Evolutionary conservation across 1,139 yeast genomes (phyloP).

Genomic region (Pichia sp.): DNA sequence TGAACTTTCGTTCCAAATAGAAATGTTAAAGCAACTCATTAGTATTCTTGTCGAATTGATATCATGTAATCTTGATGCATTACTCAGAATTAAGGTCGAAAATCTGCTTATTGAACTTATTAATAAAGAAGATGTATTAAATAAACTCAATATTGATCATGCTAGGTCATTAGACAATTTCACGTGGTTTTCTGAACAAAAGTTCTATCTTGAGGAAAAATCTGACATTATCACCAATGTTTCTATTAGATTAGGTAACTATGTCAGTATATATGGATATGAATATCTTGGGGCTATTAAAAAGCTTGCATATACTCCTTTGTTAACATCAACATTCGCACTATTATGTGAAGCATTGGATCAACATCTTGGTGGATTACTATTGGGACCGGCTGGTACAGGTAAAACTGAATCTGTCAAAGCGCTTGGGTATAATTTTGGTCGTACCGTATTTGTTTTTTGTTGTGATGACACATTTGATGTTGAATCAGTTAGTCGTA

Average conservation of each 20-base stretch:
- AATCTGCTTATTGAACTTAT: constrained; percentile 63
- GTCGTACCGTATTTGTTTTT: constrained; percentile 80
- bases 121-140: constrained; percentile 53
- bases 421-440: constrained; percentile 78
- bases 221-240: constrained; percentile 34
- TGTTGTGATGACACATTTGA: constrained; percentile 93
- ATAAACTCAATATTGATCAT: constrained; percentile 26
- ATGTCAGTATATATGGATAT: constrained; percentile 63
- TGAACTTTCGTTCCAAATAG: neutral
- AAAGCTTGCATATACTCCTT: constrained; percentile 74
- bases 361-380: constrained; percentile 82
- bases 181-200: constrained; percentile 55
- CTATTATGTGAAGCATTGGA: constrained; percentile 75
- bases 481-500: constrained; percentile 74
- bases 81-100: constrained; percentile 53
- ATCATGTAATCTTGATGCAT: constrained; percentile 26
- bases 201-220: constrained; percentile 43
- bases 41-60: neutral
- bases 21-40: constrained; percentile 8
- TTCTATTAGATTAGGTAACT: constrained; percentile 51
- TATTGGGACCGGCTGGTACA: constrained; percentile 97
- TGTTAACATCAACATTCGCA: constrained; percentile 61
- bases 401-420: constrained; percentile 95
- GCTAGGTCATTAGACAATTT: constrained; percentile 29
- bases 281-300: constrained; percentile 82